Evolutionary conservation across 2,329 filamentous ascomycete genomes (phyloP).

Genomic region (Pestalotiopsis sp.): DNA sequence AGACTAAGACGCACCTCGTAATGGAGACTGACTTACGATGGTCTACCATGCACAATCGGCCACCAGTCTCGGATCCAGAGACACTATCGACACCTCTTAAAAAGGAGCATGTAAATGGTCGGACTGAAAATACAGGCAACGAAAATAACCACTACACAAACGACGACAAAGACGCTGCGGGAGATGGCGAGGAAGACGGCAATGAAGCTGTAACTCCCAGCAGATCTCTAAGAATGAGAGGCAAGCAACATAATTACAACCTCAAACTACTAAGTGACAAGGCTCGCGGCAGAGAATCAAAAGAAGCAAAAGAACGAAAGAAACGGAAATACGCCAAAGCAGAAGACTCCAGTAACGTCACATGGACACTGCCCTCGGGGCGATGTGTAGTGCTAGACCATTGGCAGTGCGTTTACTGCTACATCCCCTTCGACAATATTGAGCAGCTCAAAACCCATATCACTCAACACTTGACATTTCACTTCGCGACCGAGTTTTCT

Average conservation of each 20-base stretch:
- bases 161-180: constrained; percentile 25
- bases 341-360: constrained; percentile 37
- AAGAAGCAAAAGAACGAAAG: constrained; percentile 47
- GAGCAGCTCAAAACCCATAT: constrained; percentile 53
- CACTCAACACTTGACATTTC: constrained; percentile 48
- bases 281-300: constrained; percentile 53
- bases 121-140: constrained; percentile 24
- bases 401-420: constrained; percentile 56
- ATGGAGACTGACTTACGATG: constrained; percentile 36
- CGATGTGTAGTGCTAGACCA: constrained; percentile 48
- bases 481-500: constrained; percentile 39
- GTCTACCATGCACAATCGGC: constrained; percentile 27
- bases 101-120: constrained; percentile 36
- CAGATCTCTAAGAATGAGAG: constrained; percentile 51
- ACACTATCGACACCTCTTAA: constrained; percentile 28
- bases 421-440: constrained; percentile 48
- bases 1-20: constrained; percentile 24
- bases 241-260: constrained; percentile 58
- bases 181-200: constrained; percentile 40
- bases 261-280: constrained; percentile 61
- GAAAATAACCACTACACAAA: constrained; percentile 21
- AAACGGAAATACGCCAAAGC: constrained; percentile 32
- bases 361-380: constrained; percentile 49
- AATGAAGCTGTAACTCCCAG: constrained; percentile 55
- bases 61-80: constrained; percentile 10